A percentile compares a stretch with the other conserved stretches of the same genome.
Evolutionary conservation across 306 rosid species (phyloP).

Genomic region (Acacia acuminata): DNA sequence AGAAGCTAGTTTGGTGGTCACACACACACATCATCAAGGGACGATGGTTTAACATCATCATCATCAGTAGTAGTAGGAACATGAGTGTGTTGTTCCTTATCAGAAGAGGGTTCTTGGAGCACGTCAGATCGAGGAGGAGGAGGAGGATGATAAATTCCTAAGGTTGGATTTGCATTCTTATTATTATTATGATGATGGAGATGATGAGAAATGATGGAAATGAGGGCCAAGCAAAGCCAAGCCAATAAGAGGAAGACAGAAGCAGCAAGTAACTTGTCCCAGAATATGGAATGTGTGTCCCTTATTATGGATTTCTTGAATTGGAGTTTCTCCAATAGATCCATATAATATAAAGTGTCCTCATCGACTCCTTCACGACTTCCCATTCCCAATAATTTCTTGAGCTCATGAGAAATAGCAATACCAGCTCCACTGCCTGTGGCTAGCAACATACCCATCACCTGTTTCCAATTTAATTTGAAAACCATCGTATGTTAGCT

Average conservation of each 20-base stretch:
- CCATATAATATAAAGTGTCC: too few relatives aligned
- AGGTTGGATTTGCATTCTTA: neutral
- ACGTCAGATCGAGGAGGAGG: neutral
- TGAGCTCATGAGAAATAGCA: neutral
- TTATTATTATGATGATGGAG: neutral
- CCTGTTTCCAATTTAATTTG: neutral
- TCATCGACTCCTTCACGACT: too few relatives aligned
- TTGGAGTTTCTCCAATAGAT: too few relatives aligned
- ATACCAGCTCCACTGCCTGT: neutral
- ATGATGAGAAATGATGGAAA: neutral
- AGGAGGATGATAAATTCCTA: neutral
- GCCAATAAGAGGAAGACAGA: neutral
- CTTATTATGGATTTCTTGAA: too few relatives aligned
- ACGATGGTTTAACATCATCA: too few relatives aligned
- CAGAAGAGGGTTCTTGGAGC: too few relatives aligned
- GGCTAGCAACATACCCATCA: neutral
- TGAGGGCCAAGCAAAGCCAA: neutral
- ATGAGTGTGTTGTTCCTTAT: too few relatives aligned
- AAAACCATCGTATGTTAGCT: too few relatives aligned
- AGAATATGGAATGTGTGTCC: neutral
- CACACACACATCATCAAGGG: too few relatives aligned
- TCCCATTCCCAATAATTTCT: neutral
- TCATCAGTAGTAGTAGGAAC: too few relatives aligned
- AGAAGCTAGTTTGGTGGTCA: too few relatives aligned
- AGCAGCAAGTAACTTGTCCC: neutral